These are phyloP conservation scores for Geum urbanum DNA, from an alignment of 306 rosid species.

Conservation along the genomic window DNA sequence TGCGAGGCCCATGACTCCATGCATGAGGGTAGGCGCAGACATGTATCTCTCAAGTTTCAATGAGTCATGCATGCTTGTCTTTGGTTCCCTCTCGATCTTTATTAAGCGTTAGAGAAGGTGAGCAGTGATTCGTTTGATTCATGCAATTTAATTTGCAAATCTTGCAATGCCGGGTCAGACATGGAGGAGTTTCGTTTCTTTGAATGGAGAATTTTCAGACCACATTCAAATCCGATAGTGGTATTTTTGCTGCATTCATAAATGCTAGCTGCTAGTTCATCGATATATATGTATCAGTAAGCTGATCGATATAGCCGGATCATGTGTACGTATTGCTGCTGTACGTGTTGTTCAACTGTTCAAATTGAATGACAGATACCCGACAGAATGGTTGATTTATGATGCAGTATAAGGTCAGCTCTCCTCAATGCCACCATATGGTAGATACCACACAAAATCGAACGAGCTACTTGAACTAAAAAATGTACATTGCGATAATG, in stretches of 20 bases:
- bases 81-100: neutral
- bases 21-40: constrained; percentile 10
- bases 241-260: neutral
- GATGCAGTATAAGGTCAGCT: neutral
- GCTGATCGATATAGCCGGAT: neutral
- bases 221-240: constrained; percentile 6
- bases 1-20: neutral
- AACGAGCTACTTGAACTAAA: too few relatives aligned
- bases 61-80: neutral
- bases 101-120: neutral
- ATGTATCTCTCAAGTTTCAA: neutral
- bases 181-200: neutral
- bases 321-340: neutral
- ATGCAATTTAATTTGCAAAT: neutral
- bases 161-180: constrained; percentile 19
- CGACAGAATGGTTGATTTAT: neutral
- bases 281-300: neutral
- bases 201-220: neutral
- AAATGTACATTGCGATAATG: too few relatives aligned
- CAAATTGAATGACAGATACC: neutral
- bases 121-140: neutral
- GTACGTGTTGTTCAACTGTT: constrained; percentile 4
- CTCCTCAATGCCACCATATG: neutral
- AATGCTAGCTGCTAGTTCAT: neutral
- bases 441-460: neutral